A percentile compares a stretch with the other conserved stretches of the same genome.
Conservation (phyloP, 345 rosid species). For the sweet orange (Citrus sinensis) region DVS_A1.0 CM039168.1:2024501-2025000, state of each 20-base stretch:
- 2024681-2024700: not conserved
- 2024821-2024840: not conserved
- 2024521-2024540: not conserved
- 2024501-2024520: not conserved
- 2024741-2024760: not conserved
- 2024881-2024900: slow-evolving; percentile 69
- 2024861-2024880: slow-evolving; percentile 76
- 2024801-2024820: not conserved
- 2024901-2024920: slow-evolving; percentile 48
- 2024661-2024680: not conserved
- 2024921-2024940: slow-evolving; percentile 32
- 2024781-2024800: not conserved
- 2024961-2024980: slow-evolving; percentile 52
- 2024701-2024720: not conserved
- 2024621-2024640: not conserved
- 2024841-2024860: not conserved
- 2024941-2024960: slow-evolving; percentile 46
- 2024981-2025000: slow-evolving; percentile 48
- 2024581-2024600: not conserved
- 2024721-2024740: not conserved
- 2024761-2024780: not conserved
- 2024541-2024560: not conserved
- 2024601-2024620: not conserved
- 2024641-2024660: not conserved
- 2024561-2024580: not conserved